Evolutionary conservation across 768 basidiomycete genomes (phyloP), one percentile per base, ranked within the genome.

Genomic region (Hypsizygus marmoreus): DNA sequence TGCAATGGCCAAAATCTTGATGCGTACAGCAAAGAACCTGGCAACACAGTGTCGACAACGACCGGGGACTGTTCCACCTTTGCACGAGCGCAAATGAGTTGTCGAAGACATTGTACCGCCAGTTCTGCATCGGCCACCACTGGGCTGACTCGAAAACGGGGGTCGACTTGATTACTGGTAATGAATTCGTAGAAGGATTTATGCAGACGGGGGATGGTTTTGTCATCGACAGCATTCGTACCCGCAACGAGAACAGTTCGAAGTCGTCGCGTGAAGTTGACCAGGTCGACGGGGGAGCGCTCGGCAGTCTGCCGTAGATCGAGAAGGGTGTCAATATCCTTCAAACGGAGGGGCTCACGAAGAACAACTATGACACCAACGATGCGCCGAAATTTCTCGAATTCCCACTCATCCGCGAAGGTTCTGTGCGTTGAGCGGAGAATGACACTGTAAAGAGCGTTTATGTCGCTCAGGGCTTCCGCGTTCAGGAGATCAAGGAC

Each of bases 221-320:
- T 25, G 11, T 25, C 28, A 23, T 47, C 31, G 14, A 55, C 33
- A 7, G 31, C 38, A 16, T 47, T 25, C n/a, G 44, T 41, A 4
- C 53, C 53, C 1, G 53, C 45, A 6, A 55, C 50, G 8, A 55
- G 30, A 20, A 55, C 45, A 10, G 53, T 50, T 26, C 51, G 31
- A 11, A 56, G 43, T 12, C 50, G 34, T 10, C 43, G 50, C 17
- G 52, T 48, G 35, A 49, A 50, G 16, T 49, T 36, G 12, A 43
- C 32, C 23, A 56, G n/a, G 31, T 56, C 54, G 2, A 56, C 50
- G 3, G 43, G 30, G 2, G 40, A 11, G 17, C 43, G 30, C 2
- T 42, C 29, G 1, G 40, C 9, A 3, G 47, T 50, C 43, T 45
- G 40, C 17, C 47, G 28, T 6, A 52, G 40, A 32, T 45, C 25